Base-by-base conservation (phyloP, 768 basidiomycete species). In the Candolleomyces aberdarensis region DNA sequence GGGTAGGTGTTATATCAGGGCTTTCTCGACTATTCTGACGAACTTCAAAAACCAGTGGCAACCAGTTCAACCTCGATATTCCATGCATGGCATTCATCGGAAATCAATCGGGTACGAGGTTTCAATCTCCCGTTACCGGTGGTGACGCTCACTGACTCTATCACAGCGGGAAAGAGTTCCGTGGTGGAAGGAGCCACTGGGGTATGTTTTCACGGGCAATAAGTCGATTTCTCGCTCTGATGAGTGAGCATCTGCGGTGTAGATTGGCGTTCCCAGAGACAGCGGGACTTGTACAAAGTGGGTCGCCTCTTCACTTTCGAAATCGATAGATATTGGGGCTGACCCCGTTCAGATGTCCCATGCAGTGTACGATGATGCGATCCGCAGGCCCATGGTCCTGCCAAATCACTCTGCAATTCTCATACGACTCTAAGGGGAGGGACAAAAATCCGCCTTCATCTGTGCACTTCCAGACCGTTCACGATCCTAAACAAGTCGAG, bases 181-280 rank as follows among this genome's bases (percentile, higher is more conserved):
- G 67, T 86, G 0, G 83, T 86, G 0, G 85, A 86, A 57, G 83
- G 81, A 0, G 80, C 85, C 0, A 83, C 76, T 14, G 82, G 83
- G 7, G 84, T 86, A 64, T 22, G 80, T 66, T 10, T 46, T 26
- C 19, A n/a, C 40, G 10, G 8, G 14, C 53, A n/a, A 9, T 40
- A 19, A 15, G 10, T n/a, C 32, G 2, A 26, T 47, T 19, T 20
- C 14, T 58, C 54, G 29, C 46, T 31, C 15, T 47, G 26, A 57
- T 46, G n/a, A 13, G 10, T 15, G 41, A 40, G 22, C 40, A 29
- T 19, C 19, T 36, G 52, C 41, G 51, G 40, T 29, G n/a, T 20
- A 87, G 86, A 83, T 86, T 32, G 83, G 72, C 53, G 85, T 87
- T 31, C 85, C 86, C 11, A 74, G 86, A 36, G 86, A 86, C 46